Evolutionary conservation across 768 basidiomycete species (phyloP).

Genomic region (Psilocybe sp.): DNA sequence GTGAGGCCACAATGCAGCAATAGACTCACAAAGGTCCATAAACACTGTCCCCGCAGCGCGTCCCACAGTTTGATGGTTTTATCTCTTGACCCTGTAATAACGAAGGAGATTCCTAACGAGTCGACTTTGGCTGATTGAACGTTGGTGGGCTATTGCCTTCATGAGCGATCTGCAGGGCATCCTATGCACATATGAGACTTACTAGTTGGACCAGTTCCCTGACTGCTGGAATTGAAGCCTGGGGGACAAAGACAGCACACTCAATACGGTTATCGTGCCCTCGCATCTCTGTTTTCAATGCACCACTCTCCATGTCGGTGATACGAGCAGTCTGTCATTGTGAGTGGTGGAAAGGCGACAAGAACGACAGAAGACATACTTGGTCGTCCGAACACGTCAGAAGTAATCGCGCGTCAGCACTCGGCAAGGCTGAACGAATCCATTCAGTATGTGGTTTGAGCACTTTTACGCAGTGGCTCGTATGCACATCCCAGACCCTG

Average conservation of each 20-base stretch:
- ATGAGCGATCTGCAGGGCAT: background rate
- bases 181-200: conserved; percentile 2
- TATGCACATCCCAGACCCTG: conserved; percentile 81
- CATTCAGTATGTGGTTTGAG: conserved; percentile 66
- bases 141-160: conserved; percentile 17
- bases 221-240: conserved; percentile 70
- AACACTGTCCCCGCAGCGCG: conserved; percentile 72
- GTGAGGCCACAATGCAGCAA: background rate
- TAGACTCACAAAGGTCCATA: conserved; percentile 65
- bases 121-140: conserved; percentile 26
- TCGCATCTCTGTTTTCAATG: conserved; percentile 78
- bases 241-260: conserved; percentile 76
- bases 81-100: conserved; percentile 85
- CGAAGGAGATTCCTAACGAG: conserved; percentile 40
- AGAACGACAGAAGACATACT: conserved; percentile 38
- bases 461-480: conserved; percentile 64
- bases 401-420: conserved; percentile 69
- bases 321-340: conserved; percentile 18
- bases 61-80: conserved; percentile 95
- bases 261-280: conserved; percentile 90
- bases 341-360: background rate
- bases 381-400: conserved; percentile 88
- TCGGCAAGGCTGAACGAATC: conserved; percentile 70
- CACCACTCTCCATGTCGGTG: conserved; percentile 43
- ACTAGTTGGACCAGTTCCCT: conserved; percentile 77